phyloP scores from a whole-genome alignment of 2,329 filamentous ascomycete species.

The Westerdykella ornata region DNA sequence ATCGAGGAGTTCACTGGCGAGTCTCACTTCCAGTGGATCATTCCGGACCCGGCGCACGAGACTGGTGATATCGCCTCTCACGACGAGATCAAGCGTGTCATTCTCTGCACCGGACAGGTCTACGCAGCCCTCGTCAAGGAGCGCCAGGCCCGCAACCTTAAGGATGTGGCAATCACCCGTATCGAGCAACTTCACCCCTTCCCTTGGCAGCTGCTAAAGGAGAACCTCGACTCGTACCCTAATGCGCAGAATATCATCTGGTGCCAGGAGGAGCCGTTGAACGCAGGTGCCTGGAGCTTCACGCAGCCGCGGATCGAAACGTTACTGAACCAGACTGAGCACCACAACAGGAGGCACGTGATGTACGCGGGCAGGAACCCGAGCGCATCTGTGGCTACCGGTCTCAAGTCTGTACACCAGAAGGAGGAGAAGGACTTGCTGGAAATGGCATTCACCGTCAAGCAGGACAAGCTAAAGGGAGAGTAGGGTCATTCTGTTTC shows the following conservation, averaged over 20 bases:
- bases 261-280: slow-evolving; percentile 95
- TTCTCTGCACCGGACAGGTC: slow-evolving; percentile 92
- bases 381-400: slow-evolving; percentile 88
- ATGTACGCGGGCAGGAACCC: slow-evolving; percentile 95
- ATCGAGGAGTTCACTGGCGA: slow-evolving; percentile 88
- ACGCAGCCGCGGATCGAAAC: slow-evolving; percentile 98
- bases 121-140: slow-evolving; percentile 87
- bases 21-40: slow-evolving; percentile 95
- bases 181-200: slow-evolving; percentile 98
- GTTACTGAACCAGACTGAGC: slow-evolving; percentile 81
- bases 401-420: slow-evolving; percentile 77
- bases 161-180: slow-evolving; percentile 88
- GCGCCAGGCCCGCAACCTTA: slow-evolving; percentile 77
- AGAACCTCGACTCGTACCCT: slow-evolving; percentile 94
- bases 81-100: slow-evolving; percentile 86
- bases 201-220: slow-evolving; percentile 93
- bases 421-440: slow-evolving; percentile 90
- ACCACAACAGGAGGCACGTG: slow-evolving; percentile 91
- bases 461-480: slow-evolving; percentile 61
- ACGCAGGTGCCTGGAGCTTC: slow-evolving; percentile 94
- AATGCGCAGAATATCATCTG: slow-evolving; percentile 97
- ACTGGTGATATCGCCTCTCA: slow-evolving; percentile 65
- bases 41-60: slow-evolving; percentile 80
- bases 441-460: slow-evolving; percentile 55
- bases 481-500: slow-evolving; percentile 41